Percentiles rank a stretch among this genome's conserved stretches.
These are phyloP conservation scores for Phanerochaete sordida DNA, from an alignment of 768 basidiomycete genomes.

Conservation along the genomic window DNA sequence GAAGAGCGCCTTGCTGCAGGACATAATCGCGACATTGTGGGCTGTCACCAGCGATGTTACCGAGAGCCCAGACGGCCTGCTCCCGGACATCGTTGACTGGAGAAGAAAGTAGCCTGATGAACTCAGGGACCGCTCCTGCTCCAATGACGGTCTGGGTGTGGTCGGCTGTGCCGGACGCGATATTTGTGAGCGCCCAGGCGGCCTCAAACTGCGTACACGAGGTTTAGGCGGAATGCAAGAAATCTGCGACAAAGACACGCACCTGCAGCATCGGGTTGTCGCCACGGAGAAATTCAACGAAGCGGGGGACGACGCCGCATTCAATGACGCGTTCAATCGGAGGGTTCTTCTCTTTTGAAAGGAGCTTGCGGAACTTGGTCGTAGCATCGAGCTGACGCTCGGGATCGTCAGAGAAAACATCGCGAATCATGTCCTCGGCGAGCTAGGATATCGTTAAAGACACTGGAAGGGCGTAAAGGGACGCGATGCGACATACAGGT, in stretches of 20 bases:
- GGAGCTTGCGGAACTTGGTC: constrained; percentile 95
- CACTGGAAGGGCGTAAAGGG: not conserved
- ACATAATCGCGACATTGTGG: constrained; percentile 98
- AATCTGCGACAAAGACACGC: constrained; percentile 13
- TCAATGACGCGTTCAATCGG: constrained; percentile 98
- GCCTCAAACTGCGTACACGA: constrained; percentile 74
- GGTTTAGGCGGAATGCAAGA: not conserved
- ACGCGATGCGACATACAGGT: constrained; percentile 50
- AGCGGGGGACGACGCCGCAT: constrained; percentile 94
- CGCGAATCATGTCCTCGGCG: constrained; percentile 88
- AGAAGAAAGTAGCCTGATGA: constrained; percentile 95
- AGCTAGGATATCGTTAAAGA: constrained; percentile 41
- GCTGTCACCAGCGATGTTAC: constrained; percentile 98
- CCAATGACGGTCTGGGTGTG: constrained; percentile 98
- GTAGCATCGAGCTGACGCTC: constrained; percentile 96
- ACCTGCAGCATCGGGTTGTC: constrained; percentile 87
- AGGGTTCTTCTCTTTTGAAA: constrained; percentile 99
- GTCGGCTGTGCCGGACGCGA: constrained; percentile 96
- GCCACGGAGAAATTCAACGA: constrained; percentile 87
- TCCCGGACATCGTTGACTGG: constrained; percentile 94
- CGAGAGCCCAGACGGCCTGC: constrained; percentile 99
- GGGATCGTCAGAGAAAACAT: constrained; percentile 88
- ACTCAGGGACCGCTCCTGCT: constrained; percentile 92
- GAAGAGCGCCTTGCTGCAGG: constrained; percentile 86
- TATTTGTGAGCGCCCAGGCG: constrained; percentile 97